A percentile compares a stretch with the other conserved stretches of the same genome.
These are phyloP conservation scores for Phyllachora maydis DNA, from an alignment of 2,329 filamentous ascomycete genomes.

Conservation along the genomic window DNA sequence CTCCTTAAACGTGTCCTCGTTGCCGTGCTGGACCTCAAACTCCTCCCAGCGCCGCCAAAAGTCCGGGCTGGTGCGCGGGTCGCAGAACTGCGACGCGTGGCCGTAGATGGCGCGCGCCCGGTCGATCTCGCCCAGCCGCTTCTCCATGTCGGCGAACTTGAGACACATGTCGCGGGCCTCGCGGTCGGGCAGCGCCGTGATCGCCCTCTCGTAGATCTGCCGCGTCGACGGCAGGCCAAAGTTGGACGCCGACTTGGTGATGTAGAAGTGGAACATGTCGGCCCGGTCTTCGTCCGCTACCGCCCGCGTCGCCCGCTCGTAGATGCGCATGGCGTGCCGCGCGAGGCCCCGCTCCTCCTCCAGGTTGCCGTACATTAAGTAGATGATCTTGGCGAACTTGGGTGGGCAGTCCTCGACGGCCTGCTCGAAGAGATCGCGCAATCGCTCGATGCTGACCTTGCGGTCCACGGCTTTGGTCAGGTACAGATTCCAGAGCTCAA, in stretches of 20 bases:
- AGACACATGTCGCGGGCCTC: constrained; percentile 97
- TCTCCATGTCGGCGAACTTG: constrained; percentile 64
- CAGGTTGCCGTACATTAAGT: constrained; percentile 94
- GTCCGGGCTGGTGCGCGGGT: constrained; percentile 68
- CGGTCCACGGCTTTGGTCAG: constrained; percentile 93
- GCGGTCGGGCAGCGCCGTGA: constrained; percentile 75
- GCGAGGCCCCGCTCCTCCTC: constrained; percentile 92
- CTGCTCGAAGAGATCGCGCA: constrained; percentile 93
- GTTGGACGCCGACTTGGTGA: constrained; percentile 95
- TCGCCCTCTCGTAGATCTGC: constrained; percentile 90
- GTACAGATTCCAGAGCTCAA: constrained; percentile 97
- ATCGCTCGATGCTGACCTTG: constrained; percentile 82
- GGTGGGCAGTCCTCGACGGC: constrained; percentile 86
- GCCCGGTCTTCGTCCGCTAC: constrained; percentile 87
- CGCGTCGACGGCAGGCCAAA: constrained; percentile 90
- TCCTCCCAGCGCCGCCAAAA: constrained; percentile 97
- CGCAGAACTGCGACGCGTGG: constrained; percentile 92
- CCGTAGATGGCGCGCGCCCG: constrained; percentile 89
- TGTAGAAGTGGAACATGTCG: constrained; percentile 99
- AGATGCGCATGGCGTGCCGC: constrained; percentile 95
- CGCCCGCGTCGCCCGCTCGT: constrained; percentile 86
- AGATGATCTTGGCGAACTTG: constrained; percentile 88
- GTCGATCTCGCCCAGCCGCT: constrained; percentile 46
- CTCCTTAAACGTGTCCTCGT: constrained; percentile 98
- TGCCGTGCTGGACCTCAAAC: constrained; percentile 94